Conservation (phyloP, 306 rosid species). For the Notholithocarpus densiflorus region DNA sequence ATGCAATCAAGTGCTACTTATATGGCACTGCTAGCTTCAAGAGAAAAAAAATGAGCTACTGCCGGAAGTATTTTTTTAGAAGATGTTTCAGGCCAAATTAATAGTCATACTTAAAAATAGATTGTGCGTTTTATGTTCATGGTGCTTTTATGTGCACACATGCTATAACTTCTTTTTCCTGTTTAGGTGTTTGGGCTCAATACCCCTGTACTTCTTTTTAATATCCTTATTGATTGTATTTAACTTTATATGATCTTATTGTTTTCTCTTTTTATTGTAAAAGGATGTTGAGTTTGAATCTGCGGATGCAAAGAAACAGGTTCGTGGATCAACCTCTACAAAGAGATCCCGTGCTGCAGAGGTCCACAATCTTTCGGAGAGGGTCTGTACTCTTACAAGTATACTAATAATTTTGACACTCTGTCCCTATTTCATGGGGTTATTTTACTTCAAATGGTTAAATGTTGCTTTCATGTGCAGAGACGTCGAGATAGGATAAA, state of each 20-base stretch:
- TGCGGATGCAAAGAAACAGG: slow-evolving; percentile 45
- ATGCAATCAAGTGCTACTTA: background rate
- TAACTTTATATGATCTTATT: slow-evolving; percentile 1
- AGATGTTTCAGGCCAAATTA: background rate
- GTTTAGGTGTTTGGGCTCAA: background rate
- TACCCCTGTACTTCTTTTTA: background rate
- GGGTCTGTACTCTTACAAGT: slow-evolving; percentile 45
- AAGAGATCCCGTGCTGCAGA: slow-evolving; percentile 83
- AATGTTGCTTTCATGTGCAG: slow-evolving; percentile 38
- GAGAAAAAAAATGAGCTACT: background rate
- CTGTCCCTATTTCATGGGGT: slow-evolving; percentile 4
- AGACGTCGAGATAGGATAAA: slow-evolving; percentile 89
- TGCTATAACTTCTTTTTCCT: background rate
- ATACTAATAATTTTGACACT: background rate
- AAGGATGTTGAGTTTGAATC: slow-evolving; percentile 61
- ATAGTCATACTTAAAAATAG: background rate
- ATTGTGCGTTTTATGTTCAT: background rate
- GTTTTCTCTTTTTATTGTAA: slow-evolving; percentile 16
- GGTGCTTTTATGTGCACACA: background rate
- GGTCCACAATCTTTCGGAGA: slow-evolving; percentile 88
- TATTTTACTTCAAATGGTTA: slow-evolving; percentile 2
- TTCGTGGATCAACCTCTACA: slow-evolving; percentile 46
- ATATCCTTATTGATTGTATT: background rate
- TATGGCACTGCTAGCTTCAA: background rate
- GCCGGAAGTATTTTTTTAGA: background rate